These are phyloP conservation scores for Pseudogymnoascus sp. DNA, from an alignment of 2,329 filamentous ascomycete genomes.

Conservation along the genomic window DNA sequence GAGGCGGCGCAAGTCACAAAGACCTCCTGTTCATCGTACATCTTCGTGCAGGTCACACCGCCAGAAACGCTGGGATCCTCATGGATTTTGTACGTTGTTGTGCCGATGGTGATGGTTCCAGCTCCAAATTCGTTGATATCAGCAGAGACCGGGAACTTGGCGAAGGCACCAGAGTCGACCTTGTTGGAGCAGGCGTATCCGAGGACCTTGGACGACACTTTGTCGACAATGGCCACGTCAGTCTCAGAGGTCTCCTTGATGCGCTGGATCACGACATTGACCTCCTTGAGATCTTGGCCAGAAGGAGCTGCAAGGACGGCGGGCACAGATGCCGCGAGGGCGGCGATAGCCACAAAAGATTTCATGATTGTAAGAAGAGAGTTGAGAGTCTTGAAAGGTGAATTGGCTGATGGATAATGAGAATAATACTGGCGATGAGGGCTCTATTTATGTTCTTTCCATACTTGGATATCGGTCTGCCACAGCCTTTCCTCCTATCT, in stretches of 20 bases:
- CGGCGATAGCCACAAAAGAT: neutral
- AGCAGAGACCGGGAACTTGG: neutral
- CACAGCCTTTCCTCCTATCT: neutral
- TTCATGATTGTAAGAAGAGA: neutral
- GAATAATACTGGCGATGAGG: neutral
- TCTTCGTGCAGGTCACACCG: neutral
- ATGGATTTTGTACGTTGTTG: neutral
- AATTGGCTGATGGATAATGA: slow-evolving; percentile 1
- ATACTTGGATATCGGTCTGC: neutral
- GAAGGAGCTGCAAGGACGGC: neutral
- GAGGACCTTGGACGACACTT: neutral
- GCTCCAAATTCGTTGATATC: neutral
- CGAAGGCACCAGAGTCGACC: neutral
- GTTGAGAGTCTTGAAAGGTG: neutral
- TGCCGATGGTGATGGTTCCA: neutral
- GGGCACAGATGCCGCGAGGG: neutral
- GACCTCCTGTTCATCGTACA: neutral
- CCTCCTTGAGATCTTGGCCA: neutral
- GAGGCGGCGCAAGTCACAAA: neutral
- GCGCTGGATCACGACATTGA: neutral
- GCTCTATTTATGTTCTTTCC: neutral
- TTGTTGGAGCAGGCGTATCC: neutral
- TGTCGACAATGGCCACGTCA: neutral
- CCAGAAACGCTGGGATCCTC: neutral
- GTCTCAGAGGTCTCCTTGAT: neutral